These are phyloP conservation scores for Pilatotrama ljubarskyi DNA, from an alignment of 768 basidiomycete genomes.

Conservation along the genomic window DNA sequence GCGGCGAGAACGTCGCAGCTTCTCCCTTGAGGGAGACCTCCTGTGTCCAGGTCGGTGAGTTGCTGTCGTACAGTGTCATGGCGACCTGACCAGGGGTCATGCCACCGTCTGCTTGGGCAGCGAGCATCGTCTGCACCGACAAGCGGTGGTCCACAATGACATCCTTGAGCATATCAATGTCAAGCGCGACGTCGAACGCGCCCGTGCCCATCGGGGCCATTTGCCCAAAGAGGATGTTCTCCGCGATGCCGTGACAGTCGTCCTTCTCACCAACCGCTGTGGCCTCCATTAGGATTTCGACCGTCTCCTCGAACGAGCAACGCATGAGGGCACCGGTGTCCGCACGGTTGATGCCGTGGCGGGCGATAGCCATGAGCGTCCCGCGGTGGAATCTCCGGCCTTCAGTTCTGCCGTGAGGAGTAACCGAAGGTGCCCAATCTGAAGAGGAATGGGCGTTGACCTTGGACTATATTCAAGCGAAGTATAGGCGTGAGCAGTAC, in stretches of 20 bases:
- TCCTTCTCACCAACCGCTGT: conserved; percentile 98
- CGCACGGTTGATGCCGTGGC: conserved; percentile 98
- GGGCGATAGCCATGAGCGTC: conserved; percentile 94
- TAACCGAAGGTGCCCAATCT: too few species aligned
- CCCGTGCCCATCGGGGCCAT: conserved; percentile 99
- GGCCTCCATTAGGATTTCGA: conserved; percentile 98
- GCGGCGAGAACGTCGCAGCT: conserved; percentile 91
- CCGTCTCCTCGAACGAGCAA: conserved; percentile 99
- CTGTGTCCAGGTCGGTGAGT: conserved; percentile 77
- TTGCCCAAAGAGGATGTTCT: conserved; percentile 98
- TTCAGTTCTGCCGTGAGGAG: too few species aligned
- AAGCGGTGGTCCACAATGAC: conserved; percentile 96
- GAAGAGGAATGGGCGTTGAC: too few species aligned
- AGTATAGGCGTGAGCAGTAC: too few species aligned
- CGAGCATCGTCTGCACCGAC: conserved; percentile 74
- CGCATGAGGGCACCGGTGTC: conserved; percentile 99
- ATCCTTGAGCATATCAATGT: conserved; percentile 98
- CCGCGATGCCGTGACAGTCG: conserved; percentile 97
- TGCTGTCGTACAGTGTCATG: conserved; percentile 96
- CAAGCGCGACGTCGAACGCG: conserved; percentile 91
- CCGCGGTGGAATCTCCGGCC: too few species aligned
- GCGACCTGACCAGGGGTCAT: conserved; percentile 92
- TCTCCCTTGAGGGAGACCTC: conserved; percentile 79
- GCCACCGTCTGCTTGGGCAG: conserved; percentile 78
- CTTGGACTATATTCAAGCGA: too few species aligned